These are phyloP conservation scores for Dimargaris xerosporica DNA, from an alignment of 192 early-diverging fungal species.

Conservation along the genomic window DNA sequence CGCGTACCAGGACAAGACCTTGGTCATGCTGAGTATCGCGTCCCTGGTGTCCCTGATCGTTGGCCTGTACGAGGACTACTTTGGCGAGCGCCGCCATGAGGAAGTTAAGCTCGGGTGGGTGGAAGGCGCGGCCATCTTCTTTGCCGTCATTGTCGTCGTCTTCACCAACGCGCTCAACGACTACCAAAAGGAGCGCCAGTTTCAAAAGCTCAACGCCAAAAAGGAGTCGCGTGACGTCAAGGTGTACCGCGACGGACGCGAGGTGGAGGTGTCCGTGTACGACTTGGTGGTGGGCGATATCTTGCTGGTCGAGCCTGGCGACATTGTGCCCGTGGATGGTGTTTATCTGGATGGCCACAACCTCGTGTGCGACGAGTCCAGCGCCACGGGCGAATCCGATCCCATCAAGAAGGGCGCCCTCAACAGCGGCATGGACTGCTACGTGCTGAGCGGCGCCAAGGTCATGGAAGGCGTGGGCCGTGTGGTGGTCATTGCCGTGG, in stretches of 20 bases:
- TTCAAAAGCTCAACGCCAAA: constrained; percentile 72
- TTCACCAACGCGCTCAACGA: constrained; percentile 83
- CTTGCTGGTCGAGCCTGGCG: constrained; percentile 70
- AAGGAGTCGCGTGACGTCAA: constrained; percentile 72
- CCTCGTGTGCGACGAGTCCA: constrained; percentile 74
- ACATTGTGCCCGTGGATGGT: constrained; percentile 91
- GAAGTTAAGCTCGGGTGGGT: constrained; percentile 69
- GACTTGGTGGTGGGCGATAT: constrained; percentile 88
- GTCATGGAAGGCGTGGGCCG: constrained; percentile 76
- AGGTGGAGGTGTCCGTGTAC: constrained; percentile 54
- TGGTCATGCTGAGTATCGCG: constrained; percentile 75
- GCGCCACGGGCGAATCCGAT: constrained; percentile 84
- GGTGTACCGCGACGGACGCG: constrained; percentile 55
- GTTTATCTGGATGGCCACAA: constrained; percentile 65
- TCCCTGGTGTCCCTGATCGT: constrained; percentile 66
- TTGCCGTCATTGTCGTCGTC: constrained; percentile 75
- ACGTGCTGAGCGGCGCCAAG: constrained; percentile 83
- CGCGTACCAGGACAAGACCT: constrained; percentile 55
- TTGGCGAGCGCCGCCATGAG: constrained; percentile 39
- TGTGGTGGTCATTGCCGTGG: constrained; percentile 74
- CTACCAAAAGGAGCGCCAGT: constrained; percentile 79
- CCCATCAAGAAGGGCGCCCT: constrained; percentile 57
- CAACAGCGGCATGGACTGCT: constrained; percentile 41
- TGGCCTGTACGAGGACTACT: constrained; percentile 70
- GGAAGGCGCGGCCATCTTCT: constrained; percentile 69